These are phyloP conservation scores for Phytophthora rubi DNA, from an alignment of 352 stramenopile species.

Conservation along the genomic window DNA sequence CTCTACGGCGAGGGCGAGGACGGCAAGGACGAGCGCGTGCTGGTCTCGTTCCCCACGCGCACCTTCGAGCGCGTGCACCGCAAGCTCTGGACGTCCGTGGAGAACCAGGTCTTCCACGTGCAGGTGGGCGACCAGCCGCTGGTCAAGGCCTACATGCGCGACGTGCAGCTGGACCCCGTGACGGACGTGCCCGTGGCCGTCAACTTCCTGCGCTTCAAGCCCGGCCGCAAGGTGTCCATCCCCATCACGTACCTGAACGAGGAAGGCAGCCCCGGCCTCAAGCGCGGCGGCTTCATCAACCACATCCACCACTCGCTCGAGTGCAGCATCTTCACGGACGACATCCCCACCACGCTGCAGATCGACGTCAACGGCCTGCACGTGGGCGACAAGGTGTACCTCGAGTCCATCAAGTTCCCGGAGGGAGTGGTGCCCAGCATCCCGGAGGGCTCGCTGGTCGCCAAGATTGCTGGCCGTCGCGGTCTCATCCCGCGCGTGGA, in stretches of 20 bases:
- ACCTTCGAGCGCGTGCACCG: constrained; percentile 84
- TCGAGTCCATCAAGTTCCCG: constrained; percentile 79
- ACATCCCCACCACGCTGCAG: constrained; percentile 78
- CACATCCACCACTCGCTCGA: constrained; percentile 88
- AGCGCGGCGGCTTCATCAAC: constrained; percentile 95
- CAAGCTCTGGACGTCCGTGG: constrained; percentile 87
- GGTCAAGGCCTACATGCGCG: constrained; percentile 88
- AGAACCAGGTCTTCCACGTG: constrained; percentile 90
- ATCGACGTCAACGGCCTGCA: constrained; percentile 89
- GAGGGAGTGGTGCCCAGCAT: constrained; percentile 79
- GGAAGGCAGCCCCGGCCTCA: constrained; percentile 94
- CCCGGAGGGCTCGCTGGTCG: constrained; percentile 67
- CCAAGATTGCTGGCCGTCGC: constrained; percentile 88
- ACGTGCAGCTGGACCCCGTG: constrained; percentile 87
- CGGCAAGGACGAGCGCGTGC: constrained; percentile 71
- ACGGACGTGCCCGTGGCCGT: constrained; percentile 81
- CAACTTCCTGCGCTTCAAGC: constrained; percentile 95
- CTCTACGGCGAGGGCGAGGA: constrained; percentile 84
- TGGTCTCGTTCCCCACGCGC: constrained; percentile 76
- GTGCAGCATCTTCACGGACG: constrained; percentile 78
- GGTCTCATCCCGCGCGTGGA: constrained; percentile 82
- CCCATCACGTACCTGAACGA: constrained; percentile 94
- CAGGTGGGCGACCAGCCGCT: constrained; percentile 64
- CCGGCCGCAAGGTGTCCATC: constrained; percentile 90
- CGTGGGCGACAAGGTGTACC: constrained; percentile 82